Percentiles rank a stretch among this genome's conserved stretches.
These are phyloP conservation scores for Rachicladosporium sp. DNA, from an alignment of 2,329 filamentous ascomycete species.

Conservation along the genomic window DNA sequence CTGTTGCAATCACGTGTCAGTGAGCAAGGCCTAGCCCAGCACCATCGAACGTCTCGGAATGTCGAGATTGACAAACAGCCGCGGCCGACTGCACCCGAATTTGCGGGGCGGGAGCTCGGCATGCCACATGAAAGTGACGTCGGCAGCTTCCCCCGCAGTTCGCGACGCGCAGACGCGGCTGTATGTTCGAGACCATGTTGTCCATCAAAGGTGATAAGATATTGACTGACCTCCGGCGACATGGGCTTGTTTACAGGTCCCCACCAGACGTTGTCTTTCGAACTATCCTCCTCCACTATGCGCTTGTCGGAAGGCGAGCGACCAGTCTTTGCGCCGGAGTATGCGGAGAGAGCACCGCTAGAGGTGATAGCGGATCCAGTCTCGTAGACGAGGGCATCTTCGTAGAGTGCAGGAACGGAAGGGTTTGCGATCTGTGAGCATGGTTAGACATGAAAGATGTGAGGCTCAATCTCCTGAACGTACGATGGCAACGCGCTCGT, in stretches of 20 bases:
- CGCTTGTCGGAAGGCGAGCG: conserved; percentile 95
- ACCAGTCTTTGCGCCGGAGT: conserved; percentile 96
- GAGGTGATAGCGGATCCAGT: conserved; percentile 95
- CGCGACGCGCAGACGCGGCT: not conserved
- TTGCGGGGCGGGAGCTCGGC: conserved; percentile 1
- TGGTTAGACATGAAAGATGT: not conserved
- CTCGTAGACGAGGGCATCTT: conserved; percentile 98
- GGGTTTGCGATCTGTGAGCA: conserved; percentile 64
- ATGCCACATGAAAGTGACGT: conserved; percentile 5
- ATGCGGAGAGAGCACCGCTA: conserved; percentile 86
- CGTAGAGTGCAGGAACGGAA: conserved; percentile 88
- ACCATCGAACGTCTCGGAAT: too few species aligned
- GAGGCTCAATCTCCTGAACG: conserved; percentile 25
- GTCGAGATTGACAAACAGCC: too few species aligned
- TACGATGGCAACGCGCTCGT: conserved; percentile 95
- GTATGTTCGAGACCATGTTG: too few species aligned
- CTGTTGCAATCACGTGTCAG: conserved; percentile 34
- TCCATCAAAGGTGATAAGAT: not conserved
- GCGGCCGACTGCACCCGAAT: not conserved
- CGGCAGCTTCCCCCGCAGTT: conserved; percentile 5
- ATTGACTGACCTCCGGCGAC: conserved; percentile 72
- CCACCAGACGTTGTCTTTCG: conserved; percentile 95
- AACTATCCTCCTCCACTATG: conserved; percentile 81
- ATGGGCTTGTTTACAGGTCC: conserved; percentile 99
- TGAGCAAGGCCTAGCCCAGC: too few species aligned